Percentiles rank a stretch among this genome's conserved stretches.
Evolutionary conservation across 768 basidiomycete species (phyloP).

Genomic region (Lactarius akahatsu): DNA sequence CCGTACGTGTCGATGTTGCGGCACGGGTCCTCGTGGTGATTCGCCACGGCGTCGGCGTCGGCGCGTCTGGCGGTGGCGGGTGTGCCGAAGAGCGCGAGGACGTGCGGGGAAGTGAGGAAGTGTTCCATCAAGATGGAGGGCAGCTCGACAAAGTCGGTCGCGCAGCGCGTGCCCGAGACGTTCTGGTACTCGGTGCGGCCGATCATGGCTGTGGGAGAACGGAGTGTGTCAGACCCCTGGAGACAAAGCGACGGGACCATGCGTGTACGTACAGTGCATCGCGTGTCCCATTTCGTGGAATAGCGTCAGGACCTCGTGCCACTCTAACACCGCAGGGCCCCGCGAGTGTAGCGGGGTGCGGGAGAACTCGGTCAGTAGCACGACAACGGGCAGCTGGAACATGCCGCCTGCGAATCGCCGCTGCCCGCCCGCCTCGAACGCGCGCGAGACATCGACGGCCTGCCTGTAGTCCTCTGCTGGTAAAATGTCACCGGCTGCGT

Average conservation of each 20-base stretch:
- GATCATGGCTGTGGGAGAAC: slow-evolving; percentile 76
- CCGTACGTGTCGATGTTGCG: slow-evolving; percentile 84
- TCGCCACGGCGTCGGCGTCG: slow-evolving; percentile 47
- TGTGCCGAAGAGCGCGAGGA: slow-evolving; percentile 74
- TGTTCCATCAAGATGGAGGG: slow-evolving; percentile 99
- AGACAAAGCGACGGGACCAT: neutral
- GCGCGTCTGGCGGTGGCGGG: slow-evolving; percentile 43
- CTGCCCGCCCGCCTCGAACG: slow-evolving; percentile 64
- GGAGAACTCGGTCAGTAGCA: slow-evolving; percentile 85
- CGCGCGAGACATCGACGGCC: slow-evolving; percentile 44
- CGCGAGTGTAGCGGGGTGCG: slow-evolving; percentile 51
- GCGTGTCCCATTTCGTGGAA: slow-evolving; percentile 99
- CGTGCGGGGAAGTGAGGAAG: slow-evolving; percentile 81
- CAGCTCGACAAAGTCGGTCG: slow-evolving; percentile 97
- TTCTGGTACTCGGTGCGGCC: slow-evolving; percentile 97
- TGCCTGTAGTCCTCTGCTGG: slow-evolving; percentile 40
- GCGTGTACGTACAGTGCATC: slow-evolving; percentile 74
- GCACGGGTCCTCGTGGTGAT: slow-evolving; percentile 74
- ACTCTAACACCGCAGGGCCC: slow-evolving; percentile 74
- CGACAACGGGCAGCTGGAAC: slow-evolving; percentile 89
- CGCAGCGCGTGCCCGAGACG: slow-evolving; percentile 94
- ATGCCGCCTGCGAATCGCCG: slow-evolving; percentile 61
- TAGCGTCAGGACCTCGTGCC: slow-evolving; percentile 92
- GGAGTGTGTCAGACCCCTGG: neutral
- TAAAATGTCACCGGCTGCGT: slow-evolving; percentile 62